Evolutionary conservation across 495 filamentous ascomycete species (phyloP).

Genomic region (Hyaloscypha finlandica): DNA sequence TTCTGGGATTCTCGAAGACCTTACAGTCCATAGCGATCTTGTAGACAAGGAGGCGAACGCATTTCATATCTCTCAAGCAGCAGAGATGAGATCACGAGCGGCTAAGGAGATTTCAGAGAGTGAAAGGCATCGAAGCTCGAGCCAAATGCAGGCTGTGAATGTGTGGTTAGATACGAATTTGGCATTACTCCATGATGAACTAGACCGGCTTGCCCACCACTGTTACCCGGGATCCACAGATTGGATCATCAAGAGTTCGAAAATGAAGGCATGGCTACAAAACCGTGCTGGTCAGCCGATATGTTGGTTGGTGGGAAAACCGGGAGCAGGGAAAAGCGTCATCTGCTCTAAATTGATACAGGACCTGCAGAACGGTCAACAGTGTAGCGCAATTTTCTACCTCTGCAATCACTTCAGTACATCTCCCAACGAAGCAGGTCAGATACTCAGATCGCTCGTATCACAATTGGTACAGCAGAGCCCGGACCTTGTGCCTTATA

Average conservation of each 20-base stretch:
- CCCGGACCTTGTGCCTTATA: too few species aligned
- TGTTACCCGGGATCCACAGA: slow-evolving; percentile 21
- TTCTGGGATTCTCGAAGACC: slow-evolving; percentile 34
- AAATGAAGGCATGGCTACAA: slow-evolving; percentile 22
- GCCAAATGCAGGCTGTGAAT: background rate
- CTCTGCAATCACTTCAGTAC: too few species aligned
- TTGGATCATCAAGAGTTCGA: slow-evolving; percentile 22
- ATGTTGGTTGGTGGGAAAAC: slow-evolving; percentile 29
- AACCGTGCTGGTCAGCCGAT: slow-evolving; percentile 9
- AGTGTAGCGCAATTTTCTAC: too few species aligned
- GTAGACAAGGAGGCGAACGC: slow-evolving; percentile 37
- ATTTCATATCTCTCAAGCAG: slow-evolving; percentile 34
- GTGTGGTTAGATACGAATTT: slow-evolving; percentile 19
- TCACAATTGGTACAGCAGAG: too few species aligned
- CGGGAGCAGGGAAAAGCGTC: slow-evolving; percentile 25
- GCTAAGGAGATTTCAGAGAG: slow-evolving; percentile 5
- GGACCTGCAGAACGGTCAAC: too few species aligned
- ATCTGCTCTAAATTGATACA: background rate
- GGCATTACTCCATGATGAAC: slow-evolving; percentile 12
- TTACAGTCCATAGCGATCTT: slow-evolving; percentile 35
- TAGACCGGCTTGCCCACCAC: slow-evolving; percentile 17
- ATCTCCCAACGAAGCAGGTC: too few species aligned
- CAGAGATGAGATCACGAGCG: slow-evolving; percentile 23
- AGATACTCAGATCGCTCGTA: too few species aligned
- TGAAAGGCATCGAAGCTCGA: slow-evolving; percentile 15